These are phyloP conservation scores for Fusarium mangiferae DNA, from an alignment of 2,329 filamentous ascomycete species.

Conservation along the genomic window DNA sequence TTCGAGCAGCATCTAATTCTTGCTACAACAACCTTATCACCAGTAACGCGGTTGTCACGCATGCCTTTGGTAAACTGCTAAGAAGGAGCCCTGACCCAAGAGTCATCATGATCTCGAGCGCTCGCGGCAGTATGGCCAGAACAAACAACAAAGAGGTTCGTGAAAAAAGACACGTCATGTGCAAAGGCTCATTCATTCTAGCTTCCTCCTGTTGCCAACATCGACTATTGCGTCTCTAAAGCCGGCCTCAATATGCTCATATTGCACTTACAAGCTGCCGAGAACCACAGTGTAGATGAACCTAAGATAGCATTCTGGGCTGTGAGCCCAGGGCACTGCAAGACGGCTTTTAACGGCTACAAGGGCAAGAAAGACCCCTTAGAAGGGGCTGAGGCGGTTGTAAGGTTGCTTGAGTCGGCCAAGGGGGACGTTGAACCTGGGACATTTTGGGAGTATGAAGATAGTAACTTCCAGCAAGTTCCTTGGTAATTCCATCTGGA, in stretches of 20 bases:
- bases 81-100: background rate
- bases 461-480: background rate
- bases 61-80: background rate
- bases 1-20: background rate
- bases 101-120: constrained; percentile 19
- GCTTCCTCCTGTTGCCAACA: constrained; percentile 12
- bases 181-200: background rate
- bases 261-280: background rate
- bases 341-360: constrained; percentile 13
- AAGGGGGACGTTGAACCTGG: background rate
- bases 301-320: background rate
- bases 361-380: background rate
- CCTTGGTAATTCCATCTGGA: background rate
- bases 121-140: constrained; percentile 3
- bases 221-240: constrained; percentile 14
- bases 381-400: background rate
- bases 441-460: constrained; percentile 14
- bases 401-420: background rate
- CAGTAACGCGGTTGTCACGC: background rate
- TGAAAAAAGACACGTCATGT: fast-evolving
- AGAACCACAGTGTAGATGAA: background rate
- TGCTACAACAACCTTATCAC: constrained; percentile 15
- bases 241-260: constrained; percentile 8
- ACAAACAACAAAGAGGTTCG: background rate
- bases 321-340: constrained; percentile 9